These are phyloP conservation scores for Rhizophora mangle DNA, from an alignment of 345 rosid species.

Conservation along the genomic window DNA sequence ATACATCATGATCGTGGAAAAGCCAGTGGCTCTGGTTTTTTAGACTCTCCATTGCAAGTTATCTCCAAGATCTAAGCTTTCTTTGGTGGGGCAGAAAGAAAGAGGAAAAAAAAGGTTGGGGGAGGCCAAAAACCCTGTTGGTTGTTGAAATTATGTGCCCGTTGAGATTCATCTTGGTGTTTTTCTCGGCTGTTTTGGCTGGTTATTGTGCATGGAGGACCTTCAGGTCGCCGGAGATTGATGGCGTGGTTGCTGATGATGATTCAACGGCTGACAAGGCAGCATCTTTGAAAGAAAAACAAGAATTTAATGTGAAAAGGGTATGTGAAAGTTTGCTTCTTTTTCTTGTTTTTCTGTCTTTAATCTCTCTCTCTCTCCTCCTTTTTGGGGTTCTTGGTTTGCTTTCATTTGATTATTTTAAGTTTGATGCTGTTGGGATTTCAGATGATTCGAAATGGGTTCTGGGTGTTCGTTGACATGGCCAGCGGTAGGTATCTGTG, in stretches of 20 bases:
- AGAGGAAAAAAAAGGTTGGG: too few species aligned
- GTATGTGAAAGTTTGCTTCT: constrained; percentile 28
- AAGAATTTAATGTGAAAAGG: constrained; percentile 44
- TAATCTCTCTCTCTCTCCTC: not conserved
- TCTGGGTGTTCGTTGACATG: constrained; percentile 37
- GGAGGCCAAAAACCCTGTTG: too few species aligned
- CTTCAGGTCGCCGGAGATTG: constrained; percentile 52
- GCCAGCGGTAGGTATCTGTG: constrained; percentile 34
- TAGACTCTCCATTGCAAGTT: too few species aligned
- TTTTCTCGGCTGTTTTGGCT: constrained; percentile 22
- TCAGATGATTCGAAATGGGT: constrained; percentile 36
- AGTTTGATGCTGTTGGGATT: constrained; percentile 11
- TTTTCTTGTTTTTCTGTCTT: not conserved
- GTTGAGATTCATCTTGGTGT: constrained; percentile 26
- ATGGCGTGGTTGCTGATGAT: constrained; percentile 27
- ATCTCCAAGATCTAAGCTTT: too few species aligned
- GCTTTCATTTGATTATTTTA: constrained; percentile 1
- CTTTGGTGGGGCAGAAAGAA: too few species aligned
- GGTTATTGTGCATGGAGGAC: constrained; percentile 66
- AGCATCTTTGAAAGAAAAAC: constrained; percentile 30
- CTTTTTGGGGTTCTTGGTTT: too few species aligned
- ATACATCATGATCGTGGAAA: not conserved
- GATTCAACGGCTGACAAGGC: constrained; percentile 36
- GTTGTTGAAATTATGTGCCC: constrained; percentile 22
- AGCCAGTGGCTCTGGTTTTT: not conserved